phyloP scores from a whole-genome alignment of 2,329 filamentous ascomycete genomes.

The Curvularia verruculosa region DNA sequence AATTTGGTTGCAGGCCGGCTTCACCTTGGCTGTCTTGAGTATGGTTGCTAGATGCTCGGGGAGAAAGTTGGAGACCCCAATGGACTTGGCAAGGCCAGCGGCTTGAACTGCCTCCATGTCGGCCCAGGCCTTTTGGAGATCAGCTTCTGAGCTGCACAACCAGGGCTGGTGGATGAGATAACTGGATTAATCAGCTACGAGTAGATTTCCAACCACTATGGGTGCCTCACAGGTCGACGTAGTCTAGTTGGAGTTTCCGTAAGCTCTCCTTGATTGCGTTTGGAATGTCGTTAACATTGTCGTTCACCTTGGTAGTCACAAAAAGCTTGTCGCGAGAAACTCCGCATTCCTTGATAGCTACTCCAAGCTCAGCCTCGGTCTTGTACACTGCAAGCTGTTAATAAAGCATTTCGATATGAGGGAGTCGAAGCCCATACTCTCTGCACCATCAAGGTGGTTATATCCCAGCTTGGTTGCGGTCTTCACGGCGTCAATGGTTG shows the following conservation, averaged over 20 bases:
- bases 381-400: slow-evolving; percentile 52
- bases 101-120: slow-evolving; percentile 64
- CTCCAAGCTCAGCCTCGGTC: slow-evolving; percentile 58
- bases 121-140: slow-evolving; percentile 65
- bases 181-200: slow-evolving; percentile 39
- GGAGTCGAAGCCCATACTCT: slow-evolving; percentile 55
- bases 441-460: slow-evolving; percentile 75
- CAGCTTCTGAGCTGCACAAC: slow-evolving; percentile 59
- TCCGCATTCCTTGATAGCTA: slow-evolving; percentile 54
- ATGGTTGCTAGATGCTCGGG: slow-evolving; percentile 61
- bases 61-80: slow-evolving; percentile 67
- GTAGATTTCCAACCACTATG: too few relatives aligned
- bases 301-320: slow-evolving; percentile 63
- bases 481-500: slow-evolving; percentile 62
- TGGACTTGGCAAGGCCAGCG: slow-evolving; percentile 64
- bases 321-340: slow-evolving; percentile 56
- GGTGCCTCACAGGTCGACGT: slow-evolving; percentile 64
- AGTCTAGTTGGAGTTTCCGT: slow-evolving; percentile 64
- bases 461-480: slow-evolving; percentile 73
- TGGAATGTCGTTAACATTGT: slow-evolving; percentile 61
- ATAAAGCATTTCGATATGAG: neutral
- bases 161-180: slow-evolving; percentile 69
- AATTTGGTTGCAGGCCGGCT: slow-evolving; percentile 70
- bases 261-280: slow-evolving; percentile 62
- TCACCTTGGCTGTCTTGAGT: slow-evolving; percentile 59